Base-by-base conservation (phyloP, 1,139 yeast species). In the Arxiozyma telluris region DNA sequence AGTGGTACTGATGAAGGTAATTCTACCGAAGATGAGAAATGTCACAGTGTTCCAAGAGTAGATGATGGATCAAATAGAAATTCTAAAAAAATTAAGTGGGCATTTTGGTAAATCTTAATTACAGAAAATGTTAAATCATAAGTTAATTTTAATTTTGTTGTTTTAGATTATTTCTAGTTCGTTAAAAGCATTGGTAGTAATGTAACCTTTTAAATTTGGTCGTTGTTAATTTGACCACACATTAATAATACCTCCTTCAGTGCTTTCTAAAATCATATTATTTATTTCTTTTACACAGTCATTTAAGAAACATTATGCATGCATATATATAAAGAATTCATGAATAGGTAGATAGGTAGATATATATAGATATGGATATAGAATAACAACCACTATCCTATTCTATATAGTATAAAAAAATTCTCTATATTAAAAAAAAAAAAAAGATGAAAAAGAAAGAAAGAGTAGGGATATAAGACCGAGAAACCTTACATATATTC, bases 41-140 rank as follows among this genome's bases (percentile, higher is more conserved):
- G 15, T 30, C 27, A 30, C n/a, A 41, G 49, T 21, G 42, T 46
- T 38, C 49, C 49, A 46, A 18, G 17, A 6, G 49, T 46, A 5
- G 34, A 46, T 15, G 18, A 23, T 17, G 18, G 15, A 3, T 34
- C 42, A 12, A 38, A 41, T 5, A 5, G 20, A 6, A 34, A 46
- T 17, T 15, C 49, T 8, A 42, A 27, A 5, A 41, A 18, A 7
- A 42, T 15, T 18, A 42, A n/a, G 12, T 27, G 45, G 41, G 41
- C 27, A 49, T 49, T 49, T 21, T 49, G 50, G 50, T 49, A 15
- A 46, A 43, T 25, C 20, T 21, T 43, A 42, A 42, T 27, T 2
- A 34, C n/a, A 34, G n/a, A n/a, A 34, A 15, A 34, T 34, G 8
- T 15, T 34, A 34, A 12, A 12, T 15, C 39, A 34, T 15, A 12